Evolutionary conservation across 768 basidiomycete genomes (phyloP), one percentile per base, ranked within the genome.

Genomic region (Mycena filopes): DNA sequence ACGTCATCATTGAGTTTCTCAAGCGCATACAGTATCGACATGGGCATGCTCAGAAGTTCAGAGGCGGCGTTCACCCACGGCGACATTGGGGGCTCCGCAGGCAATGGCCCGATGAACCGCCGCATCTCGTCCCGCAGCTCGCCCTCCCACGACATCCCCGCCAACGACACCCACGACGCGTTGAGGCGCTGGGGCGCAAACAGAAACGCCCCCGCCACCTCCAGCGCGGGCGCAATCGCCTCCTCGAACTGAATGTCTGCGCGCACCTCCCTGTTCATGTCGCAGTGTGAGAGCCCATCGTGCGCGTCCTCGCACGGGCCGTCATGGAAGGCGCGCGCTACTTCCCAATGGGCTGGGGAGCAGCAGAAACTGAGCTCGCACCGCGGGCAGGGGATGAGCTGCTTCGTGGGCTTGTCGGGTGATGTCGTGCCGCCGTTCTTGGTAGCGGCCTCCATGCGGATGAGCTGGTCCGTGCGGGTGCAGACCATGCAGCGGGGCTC

Each of bases 401-500:
- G 51, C 51, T 53, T 5, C 31, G 31, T 53, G n/a, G n/a, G n/a
- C n/a, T n/a, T n/a, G n/a, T n/a, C n/a, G n/a, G n/a, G n/a, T n/a
- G n/a, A n/a, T n/a, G n/a, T n/a, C n/a, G n/a, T n/a, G n/a, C n/a
- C n/a, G n/a, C n/a, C n/a, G n/a, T n/a, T n/a, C 51, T 38, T 15
- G 51, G 38, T 21, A 13, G 10, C 51, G 40, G 36, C 25, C 36
- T 38, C 55, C 55, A 56, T 56, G 2, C 55, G 43, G 2, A 56
- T 45, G 28, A 56, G 28, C 43, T 31, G 29, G 8, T 56, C 55
- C n/a, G 55, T 56, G 55, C 55, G 55, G 20, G 43, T 56, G 11
- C 55, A 46, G 12, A 8, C 23, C 8, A 45, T 45, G 16, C 2
- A 8, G 18, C 29, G 26, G 42, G 25, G 33, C 13, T 21, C 55